Percentiles rank a stretch among this genome's conserved stretches.
phyloP scores from a whole-genome alignment of 2,329 filamentous ascomycete genomes.

The Monosporascus sp. region DNA sequence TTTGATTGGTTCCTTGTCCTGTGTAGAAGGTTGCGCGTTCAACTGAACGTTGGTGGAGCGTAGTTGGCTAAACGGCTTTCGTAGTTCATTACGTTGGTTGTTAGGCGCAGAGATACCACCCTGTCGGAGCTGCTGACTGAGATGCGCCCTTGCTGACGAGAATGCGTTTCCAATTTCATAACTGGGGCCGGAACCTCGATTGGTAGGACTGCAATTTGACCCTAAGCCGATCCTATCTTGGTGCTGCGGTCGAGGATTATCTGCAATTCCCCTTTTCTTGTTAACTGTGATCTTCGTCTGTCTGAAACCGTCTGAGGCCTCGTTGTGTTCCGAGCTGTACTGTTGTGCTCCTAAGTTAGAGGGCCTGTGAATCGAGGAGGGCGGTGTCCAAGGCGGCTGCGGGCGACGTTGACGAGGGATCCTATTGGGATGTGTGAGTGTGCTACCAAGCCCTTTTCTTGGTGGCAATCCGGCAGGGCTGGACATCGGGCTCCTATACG shows the following conservation, averaged over 20 bases:
- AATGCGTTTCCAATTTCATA: constrained; percentile 6
- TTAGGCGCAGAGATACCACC: constrained; percentile 1
- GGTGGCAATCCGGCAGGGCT: constrained; percentile 7
- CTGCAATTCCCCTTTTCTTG: constrained; percentile 2
- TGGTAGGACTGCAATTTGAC: background rate
- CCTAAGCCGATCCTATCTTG: background rate
- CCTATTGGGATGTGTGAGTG: constrained; percentile 1
- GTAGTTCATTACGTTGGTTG: background rate
- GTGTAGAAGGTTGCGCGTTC: constrained; percentile 1
- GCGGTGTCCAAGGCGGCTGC: constrained; percentile 23
- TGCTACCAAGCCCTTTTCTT: background rate
- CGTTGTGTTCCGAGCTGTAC: background rate
- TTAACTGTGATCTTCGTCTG: constrained; percentile 22
- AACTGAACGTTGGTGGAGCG: constrained; percentile 2
- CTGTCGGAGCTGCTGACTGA: constrained; percentile 12
- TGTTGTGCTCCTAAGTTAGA: background rate
- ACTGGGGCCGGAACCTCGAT: background rate
- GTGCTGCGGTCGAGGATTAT: constrained; percentile 2
- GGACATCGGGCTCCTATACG: constrained; percentile 20
- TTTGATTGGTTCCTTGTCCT: constrained; percentile 18
- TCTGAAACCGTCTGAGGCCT: constrained; percentile 9
- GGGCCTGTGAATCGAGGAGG: constrained; percentile 17
- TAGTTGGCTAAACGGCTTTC: constrained; percentile 6
- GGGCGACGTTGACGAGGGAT: constrained; percentile 6
- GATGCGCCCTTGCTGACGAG: constrained; percentile 7